A percentile compares a stretch with the other conserved stretches of the same genome.
These are phyloP conservation scores for Suillus weaverae DNA, from an alignment of 768 basidiomycete species.

Conservation along the genomic window DNA sequence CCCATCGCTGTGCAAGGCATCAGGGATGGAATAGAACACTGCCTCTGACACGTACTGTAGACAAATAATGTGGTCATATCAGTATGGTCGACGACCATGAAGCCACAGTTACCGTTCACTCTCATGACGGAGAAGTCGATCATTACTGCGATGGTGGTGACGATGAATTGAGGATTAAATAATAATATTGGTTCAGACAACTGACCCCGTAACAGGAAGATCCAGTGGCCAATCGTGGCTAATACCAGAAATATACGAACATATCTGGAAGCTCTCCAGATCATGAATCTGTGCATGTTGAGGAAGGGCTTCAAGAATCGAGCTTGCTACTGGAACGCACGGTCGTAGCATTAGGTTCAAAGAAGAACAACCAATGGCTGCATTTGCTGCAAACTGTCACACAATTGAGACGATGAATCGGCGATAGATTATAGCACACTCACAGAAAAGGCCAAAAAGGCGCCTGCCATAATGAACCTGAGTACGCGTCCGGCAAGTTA, in stretches of 20 bases:
- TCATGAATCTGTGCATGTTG: slow-evolving; percentile 1
- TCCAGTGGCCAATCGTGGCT: not conserved
- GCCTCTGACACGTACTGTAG: not conserved
- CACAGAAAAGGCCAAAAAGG: not conserved
- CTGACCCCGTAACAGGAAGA: not conserved
- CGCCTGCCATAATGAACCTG: not conserved
- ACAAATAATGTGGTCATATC: not conserved
- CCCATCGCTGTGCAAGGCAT: not conserved
- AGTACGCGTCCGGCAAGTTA: not conserved
- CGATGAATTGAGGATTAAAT: not conserved
- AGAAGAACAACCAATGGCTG: slow-evolving; percentile 1
- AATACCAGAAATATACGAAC: not conserved
- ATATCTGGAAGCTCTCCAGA: not conserved
- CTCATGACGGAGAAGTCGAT: not conserved
- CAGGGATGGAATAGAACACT: not conserved
- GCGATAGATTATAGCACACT: not conserved
- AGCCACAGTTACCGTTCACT: not conserved
- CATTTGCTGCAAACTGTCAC: not conserved
- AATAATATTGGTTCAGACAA: not conserved
- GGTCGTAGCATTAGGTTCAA: not conserved
- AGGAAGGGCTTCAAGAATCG: not conserved
- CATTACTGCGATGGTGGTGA: not conserved
- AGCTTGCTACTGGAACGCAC: not conserved
- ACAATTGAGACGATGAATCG: not conserved
- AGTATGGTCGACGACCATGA: not conserved